These are phyloP conservation scores for Lippia alba DNA, from an alignment of 305 asterid genomes.

Conservation along the genomic window DNA sequence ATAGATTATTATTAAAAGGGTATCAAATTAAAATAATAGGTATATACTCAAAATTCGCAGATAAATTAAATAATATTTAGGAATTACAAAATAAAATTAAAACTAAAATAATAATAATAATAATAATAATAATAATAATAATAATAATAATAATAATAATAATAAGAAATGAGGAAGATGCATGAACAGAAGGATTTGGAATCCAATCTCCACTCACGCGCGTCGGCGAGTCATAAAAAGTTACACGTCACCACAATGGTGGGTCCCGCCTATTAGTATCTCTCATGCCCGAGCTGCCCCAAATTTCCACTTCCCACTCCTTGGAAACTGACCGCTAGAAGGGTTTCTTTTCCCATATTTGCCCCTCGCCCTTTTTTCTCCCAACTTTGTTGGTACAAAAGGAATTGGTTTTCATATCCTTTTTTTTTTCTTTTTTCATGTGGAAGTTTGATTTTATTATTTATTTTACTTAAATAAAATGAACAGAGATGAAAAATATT, in stretches of 20 bases:
- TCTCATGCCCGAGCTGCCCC: conserved; percentile 53
- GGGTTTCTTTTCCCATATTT: conserved; percentile 30
- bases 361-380: conserved; percentile 24
- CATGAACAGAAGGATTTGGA: conserved; percentile 33
- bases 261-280: conserved; percentile 49
- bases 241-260: conserved; percentile 41
- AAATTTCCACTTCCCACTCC: conserved; percentile 45
- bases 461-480: no score
- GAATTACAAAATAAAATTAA: background rate
- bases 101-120: background rate
- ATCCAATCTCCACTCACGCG: conserved; percentile 38
- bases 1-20: background rate
- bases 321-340: conserved; percentile 38
- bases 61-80: background rate
- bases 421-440: no score
- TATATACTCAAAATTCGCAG: conserved; percentile 9
- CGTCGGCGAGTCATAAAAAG: conserved; percentile 32
- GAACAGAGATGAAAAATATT: no score
- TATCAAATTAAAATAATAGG: conserved; percentile 24
- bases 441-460: background rate
- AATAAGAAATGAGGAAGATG: conserved; percentile 4
- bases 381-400: background rate
- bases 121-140: background rate
- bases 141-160: background rate
- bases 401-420: background rate